Conservation (phyloP, 768 basidiomycete genomes). For the Naganishia onofrii region DNA sequence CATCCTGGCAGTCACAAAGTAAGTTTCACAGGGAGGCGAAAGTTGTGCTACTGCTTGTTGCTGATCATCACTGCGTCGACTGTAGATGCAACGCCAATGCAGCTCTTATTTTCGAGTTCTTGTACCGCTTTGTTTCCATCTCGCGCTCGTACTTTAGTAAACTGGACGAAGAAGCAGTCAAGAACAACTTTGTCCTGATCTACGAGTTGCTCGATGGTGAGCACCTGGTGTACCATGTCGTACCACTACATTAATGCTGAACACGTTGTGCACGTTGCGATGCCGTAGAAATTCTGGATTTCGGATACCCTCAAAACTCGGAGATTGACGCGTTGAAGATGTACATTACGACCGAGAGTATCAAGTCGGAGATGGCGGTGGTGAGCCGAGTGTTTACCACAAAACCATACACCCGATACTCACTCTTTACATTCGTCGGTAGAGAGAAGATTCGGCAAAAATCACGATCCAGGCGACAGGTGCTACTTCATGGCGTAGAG, state of each 20-base stretch:
- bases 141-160: constrained; percentile 96
- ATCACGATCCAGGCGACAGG: constrained; percentile 97
- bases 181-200: constrained; percentile 98
- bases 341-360: constrained; percentile 96
- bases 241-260: neutral
- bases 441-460: constrained; percentile 91
- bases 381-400: constrained; percentile 55
- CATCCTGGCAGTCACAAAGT: constrained; percentile 94
- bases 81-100: constrained; percentile 91
- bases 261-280: neutral
- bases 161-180: constrained; percentile 94
- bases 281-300: constrained; percentile 87
- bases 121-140: constrained; percentile 93
- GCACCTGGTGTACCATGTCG: constrained; percentile 35
- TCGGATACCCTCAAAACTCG: constrained; percentile 98
- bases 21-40: constrained; percentile 38
- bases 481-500: constrained; percentile 89
- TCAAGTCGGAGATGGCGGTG: constrained; percentile 78
- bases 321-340: constrained; percentile 96
- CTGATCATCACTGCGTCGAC: neutral
- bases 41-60: neutral
- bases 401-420: neutral
- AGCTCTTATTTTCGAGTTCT: constrained; percentile 94
- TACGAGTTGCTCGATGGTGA: constrained; percentile 96
- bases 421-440: neutral